phyloP scores from a whole-genome alignment of 352 stramenopile genomes.

The Globisporangium cystogenes region DNA sequence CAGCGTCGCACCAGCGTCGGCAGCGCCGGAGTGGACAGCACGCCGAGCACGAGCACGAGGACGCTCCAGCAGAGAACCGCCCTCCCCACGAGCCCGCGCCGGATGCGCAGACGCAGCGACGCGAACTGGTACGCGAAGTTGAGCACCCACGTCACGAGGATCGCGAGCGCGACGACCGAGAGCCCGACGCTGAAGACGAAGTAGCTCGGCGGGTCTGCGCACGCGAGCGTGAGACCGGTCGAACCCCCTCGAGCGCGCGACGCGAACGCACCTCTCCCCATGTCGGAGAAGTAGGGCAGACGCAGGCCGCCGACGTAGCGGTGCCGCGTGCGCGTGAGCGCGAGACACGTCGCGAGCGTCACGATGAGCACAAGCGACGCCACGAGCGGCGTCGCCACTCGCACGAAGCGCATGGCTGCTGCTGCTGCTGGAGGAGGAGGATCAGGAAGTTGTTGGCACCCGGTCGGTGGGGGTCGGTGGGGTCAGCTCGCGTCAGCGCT shows the following conservation, averaged over 20 bases:
- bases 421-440: too few species aligned
- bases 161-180: slow-evolving; percentile 24
- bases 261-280: slow-evolving; percentile 26
- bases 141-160: slow-evolving; percentile 38
- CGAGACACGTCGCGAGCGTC: slow-evolving; percentile 40
- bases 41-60: slow-evolving; percentile 19
- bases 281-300: slow-evolving; percentile 59
- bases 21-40: slow-evolving; percentile 34
- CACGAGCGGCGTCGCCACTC: slow-evolving; percentile 21
- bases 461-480: too few species aligned
- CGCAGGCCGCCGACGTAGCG: slow-evolving; percentile 40
- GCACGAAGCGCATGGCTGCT: background rate
- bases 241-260: too few species aligned
- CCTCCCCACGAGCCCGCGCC: slow-evolving; percentile 16
- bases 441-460: too few species aligned
- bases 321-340: slow-evolving; percentile 25
- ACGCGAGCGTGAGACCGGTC: background rate
- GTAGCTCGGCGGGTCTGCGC: slow-evolving; percentile 28
- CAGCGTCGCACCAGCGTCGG: slow-evolving; percentile 22
- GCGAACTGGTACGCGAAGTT: slow-evolving; percentile 40
- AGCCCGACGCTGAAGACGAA: slow-evolving; percentile 40
- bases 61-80: slow-evolving; percentile 9
- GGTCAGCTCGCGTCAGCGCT: too few species aligned
- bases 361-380: slow-evolving; percentile 26
- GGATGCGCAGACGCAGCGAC: slow-evolving; percentile 15